Percentiles rank a stretch among this genome's conserved stretches.
These are phyloP conservation scores for Yamadazyma laniorum DNA, from an alignment of 805 yeast genomes.

Conservation along the genomic window DNA sequence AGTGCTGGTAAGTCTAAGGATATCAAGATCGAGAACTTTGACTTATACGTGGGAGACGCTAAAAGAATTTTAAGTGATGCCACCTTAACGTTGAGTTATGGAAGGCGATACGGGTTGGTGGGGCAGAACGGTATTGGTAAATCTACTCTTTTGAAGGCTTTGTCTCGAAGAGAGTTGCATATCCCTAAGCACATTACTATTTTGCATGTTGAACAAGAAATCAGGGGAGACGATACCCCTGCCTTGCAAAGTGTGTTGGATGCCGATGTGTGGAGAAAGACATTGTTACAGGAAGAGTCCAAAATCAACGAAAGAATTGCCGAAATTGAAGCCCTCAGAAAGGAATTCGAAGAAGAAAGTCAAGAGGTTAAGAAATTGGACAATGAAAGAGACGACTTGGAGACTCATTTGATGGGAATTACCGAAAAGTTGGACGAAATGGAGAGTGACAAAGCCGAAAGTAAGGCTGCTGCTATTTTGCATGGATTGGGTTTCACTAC, in stretches of 20 bases:
- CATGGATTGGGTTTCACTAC: slow-evolving; percentile 91
- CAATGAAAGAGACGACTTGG: slow-evolving; percentile 86
- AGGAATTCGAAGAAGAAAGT: slow-evolving; percentile 73
- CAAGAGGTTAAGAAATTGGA: slow-evolving; percentile 77
- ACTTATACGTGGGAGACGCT: slow-evolving; percentile 93
- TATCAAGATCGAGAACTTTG: slow-evolving; percentile 88
- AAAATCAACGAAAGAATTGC: slow-evolving; percentile 70
- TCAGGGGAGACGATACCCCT: slow-evolving; percentile 85
- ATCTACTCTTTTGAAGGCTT: slow-evolving; percentile 86
- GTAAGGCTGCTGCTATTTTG: slow-evolving; percentile 91
- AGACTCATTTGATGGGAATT: slow-evolving; percentile 71
- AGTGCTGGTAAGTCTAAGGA: slow-evolving; percentile 96
- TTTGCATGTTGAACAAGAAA: slow-evolving; percentile 96
- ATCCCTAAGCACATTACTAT: slow-evolving; percentile 95
- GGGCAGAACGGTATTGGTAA: slow-evolving; percentile 99
- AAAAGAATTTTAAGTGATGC: slow-evolving; percentile 89
- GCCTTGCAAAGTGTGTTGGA: slow-evolving; percentile 96
- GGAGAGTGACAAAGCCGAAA: slow-evolving; percentile 97
- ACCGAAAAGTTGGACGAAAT: slow-evolving; percentile 82
- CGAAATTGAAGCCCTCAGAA: slow-evolving; percentile 69
- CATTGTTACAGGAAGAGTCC: slow-evolving; percentile 70
- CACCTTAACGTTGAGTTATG: slow-evolving; percentile 80
- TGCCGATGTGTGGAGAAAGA: slow-evolving; percentile 99
- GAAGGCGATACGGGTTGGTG: slow-evolving; percentile 94
- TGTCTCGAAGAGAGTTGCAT: slow-evolving; percentile 88